Evolutionary conservation across 2,329 filamentous ascomycete species (phyloP), one percentile per base, ranked within the genome.

Genomic region (Aspergillus fischeri): DNA sequence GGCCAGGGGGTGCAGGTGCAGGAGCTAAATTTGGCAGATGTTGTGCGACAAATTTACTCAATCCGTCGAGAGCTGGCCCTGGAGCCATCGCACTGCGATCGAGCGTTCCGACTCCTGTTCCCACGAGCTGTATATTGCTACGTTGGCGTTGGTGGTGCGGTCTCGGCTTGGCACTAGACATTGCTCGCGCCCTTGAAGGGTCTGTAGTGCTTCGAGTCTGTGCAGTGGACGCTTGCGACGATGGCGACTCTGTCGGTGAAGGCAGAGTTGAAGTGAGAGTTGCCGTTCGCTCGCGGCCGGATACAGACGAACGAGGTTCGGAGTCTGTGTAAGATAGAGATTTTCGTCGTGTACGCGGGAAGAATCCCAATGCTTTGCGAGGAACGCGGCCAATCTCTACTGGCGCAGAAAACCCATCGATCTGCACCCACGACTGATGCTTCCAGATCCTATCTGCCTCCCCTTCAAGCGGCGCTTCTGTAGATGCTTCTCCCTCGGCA

Each of bases 301-400:
- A 69, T 58, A 56, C 70, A 62, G 45, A 72, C 63, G 24, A 77
- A 76, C 44, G 70, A 66, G 54, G 58, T 47, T 85, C 81, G 2
- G 89, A 89, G 53, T 83, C 82, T 1, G 86, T 86, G 65, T 83
- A 79, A 9, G 84, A 75, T 5, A 72, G 68, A 61, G 89, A 94
- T 86, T 94, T 94, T 85, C 92, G 91, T 70, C 92, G 83, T 21
- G 92, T 85, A 7, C 92, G 92, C 3, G 93, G 93, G 69, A 97
- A 97, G 75, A 93, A 97, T 25, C 92, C 93, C 48, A 97, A 81
- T 2, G 88, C 83, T 74, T 87, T 86, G 56, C 90, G 86, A 24
- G 91, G 86, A 57, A 97, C 85, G 29, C 94, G 86, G 17, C 87
- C 91, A 63, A 99, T 94, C 72, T 97, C 90, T 25, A 94, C 86